A percentile compares a stretch with the other conserved stretches of the same genome.
These are phyloP conservation scores for Pelargonium australe DNA, from an alignment of 441 rosid species.

Conservation along the genomic window DNA sequence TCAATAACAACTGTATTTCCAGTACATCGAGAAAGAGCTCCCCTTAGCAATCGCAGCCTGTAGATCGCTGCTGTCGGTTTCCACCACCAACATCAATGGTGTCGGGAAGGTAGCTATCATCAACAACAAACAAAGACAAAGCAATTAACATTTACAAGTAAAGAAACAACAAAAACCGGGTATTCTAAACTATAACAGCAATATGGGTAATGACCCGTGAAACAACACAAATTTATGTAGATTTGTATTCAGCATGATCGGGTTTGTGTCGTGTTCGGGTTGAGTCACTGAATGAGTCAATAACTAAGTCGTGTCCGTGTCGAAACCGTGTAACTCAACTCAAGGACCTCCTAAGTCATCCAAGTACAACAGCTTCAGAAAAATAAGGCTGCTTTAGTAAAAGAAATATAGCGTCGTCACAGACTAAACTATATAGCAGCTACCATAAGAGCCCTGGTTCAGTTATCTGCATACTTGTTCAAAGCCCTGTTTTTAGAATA, in stretches of 20 bases:
- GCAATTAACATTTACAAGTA: not conserved
- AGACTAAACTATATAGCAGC: too few relatives aligned
- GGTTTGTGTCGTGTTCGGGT: too few relatives aligned
- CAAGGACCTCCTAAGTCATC: too few relatives aligned
- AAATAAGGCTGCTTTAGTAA: too few relatives aligned
- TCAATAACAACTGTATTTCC: not conserved
- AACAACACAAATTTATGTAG: too few relatives aligned
- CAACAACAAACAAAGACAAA: slow-evolving; percentile 17
- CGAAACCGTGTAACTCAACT: too few relatives aligned
- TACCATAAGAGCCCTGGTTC: not conserved
- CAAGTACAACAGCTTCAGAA: too few relatives aligned
- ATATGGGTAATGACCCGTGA: too few relatives aligned
- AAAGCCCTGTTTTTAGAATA: not conserved
- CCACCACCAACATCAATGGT: slow-evolving; percentile 57
- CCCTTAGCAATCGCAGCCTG: slow-evolving; percentile 59
- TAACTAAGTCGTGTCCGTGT: too few relatives aligned
- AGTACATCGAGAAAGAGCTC: not conserved
- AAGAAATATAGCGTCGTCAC: too few relatives aligned
- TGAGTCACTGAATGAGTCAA: too few relatives aligned
- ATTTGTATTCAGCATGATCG: too few relatives aligned
- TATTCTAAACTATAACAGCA: not conserved
- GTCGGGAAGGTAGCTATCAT: slow-evolving; percentile 58
- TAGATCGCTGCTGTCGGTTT: slow-evolving; percentile 49
- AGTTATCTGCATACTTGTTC: not conserved
- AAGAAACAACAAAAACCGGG: not conserved